Conservation (phyloP, 306 rosid genomes). For the Albizia julibrissin region DNA sequence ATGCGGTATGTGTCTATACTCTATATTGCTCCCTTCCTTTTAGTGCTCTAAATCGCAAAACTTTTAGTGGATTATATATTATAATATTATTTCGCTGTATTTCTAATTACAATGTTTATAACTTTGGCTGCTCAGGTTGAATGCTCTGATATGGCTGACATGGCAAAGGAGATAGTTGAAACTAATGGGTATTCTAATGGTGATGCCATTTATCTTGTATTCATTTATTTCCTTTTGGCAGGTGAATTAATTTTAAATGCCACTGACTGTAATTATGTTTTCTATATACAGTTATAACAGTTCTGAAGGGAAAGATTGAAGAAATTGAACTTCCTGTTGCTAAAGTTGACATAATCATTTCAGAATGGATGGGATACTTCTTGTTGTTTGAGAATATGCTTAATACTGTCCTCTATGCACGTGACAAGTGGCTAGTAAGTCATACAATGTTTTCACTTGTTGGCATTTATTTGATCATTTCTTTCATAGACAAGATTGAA, state of each 20-base stretch:
- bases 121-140: constrained; percentile 64
- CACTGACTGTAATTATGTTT: constrained; percentile 29
- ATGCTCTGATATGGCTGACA: constrained; percentile 98
- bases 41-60: not conserved
- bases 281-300: constrained; percentile 70
- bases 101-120: constrained; percentile 1
- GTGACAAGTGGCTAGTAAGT: constrained; percentile 99
- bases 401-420: constrained; percentile 91
- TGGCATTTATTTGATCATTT: not conserved
- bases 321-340: constrained; percentile 93
- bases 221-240: constrained; percentile 13
- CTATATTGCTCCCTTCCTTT: not conserved
- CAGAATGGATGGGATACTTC: constrained; percentile 99
- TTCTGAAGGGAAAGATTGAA: constrained; percentile 94
- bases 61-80: not conserved
- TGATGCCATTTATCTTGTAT: constrained; percentile 35
- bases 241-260: not conserved
- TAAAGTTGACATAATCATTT: constrained; percentile 90
- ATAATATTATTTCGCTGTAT: not conserved
- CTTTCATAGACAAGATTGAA: not conserved
- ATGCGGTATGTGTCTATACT: constrained; percentile 59
- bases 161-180: constrained; percentile 93
- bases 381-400: constrained; percentile 96
- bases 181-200: constrained; percentile 80
- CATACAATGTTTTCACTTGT: not conserved